phyloP scores from a whole-genome alignment of 441 rosid species.

The Erodium moschatum region DNA sequence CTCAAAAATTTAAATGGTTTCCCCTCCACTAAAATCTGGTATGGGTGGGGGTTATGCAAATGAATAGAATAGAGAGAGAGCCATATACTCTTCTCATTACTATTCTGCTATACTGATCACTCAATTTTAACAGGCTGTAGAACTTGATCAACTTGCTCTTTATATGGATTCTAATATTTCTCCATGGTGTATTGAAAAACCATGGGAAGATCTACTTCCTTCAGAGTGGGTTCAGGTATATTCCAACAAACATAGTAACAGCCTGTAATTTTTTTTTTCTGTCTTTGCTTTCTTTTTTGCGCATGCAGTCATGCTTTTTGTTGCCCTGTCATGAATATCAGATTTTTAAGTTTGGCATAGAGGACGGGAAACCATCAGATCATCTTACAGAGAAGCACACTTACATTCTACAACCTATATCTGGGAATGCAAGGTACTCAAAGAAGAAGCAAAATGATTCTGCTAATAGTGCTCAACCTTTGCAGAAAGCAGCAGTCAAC shows the following conservation, averaged over 20 bases:
- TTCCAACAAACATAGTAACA: neutral
- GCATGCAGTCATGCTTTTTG: constrained; percentile 7
- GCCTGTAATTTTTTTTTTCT: neutral
- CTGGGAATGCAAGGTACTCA: constrained; percentile 77
- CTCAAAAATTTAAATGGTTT: neutral
- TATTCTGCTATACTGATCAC: constrained; percentile 8
- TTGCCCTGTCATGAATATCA: constrained; percentile 26
- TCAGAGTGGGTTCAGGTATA: constrained; percentile 87
- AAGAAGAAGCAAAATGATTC: constrained; percentile 47
- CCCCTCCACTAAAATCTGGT: neutral
- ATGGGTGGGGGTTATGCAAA: neutral
- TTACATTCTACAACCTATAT: constrained; percentile 87
- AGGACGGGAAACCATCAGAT: constrained; percentile 72
- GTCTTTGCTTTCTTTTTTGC: constrained; percentile 13
- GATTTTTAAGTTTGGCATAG: constrained; percentile 87
- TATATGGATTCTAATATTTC: constrained; percentile 90
- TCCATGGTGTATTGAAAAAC: constrained; percentile 77
- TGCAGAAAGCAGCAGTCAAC: constrained; percentile 76
- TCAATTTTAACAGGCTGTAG: constrained; percentile 58
- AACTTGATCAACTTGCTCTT: constrained; percentile 85
- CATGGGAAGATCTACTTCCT: constrained; percentile 87
- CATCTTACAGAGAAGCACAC: constrained; percentile 47
- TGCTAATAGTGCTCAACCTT: constrained; percentile 41
- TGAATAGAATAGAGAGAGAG: neutral
- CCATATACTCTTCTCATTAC: neutral